These are phyloP conservation scores for Elasticomyces elasticus DNA, from an alignment of 495 filamentous ascomycete species.

Conservation along the genomic window DNA sequence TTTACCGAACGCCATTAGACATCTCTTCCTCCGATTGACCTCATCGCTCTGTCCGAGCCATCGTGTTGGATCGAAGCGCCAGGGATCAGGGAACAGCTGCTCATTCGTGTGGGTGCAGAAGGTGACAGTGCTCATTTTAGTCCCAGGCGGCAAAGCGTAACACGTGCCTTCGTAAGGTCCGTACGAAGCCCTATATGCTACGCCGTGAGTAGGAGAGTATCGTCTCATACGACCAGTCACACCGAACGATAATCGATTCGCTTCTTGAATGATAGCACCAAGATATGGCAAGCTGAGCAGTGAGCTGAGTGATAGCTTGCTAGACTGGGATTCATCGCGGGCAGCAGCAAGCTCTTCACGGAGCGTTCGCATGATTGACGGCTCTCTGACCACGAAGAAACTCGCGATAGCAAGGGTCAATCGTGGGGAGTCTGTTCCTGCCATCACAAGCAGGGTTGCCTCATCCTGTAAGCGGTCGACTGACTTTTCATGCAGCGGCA, in stretches of 20 bases:
- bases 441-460: slow-evolving; percentile 18
- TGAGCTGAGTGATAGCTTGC: slow-evolving; percentile 17
- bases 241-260: slow-evolving; percentile 33
- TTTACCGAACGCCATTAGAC: slow-evolving; percentile 24
- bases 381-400: slow-evolving; percentile 18
- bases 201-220: slow-evolving; percentile 2
- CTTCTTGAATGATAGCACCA: slow-evolving; percentile 39
- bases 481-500: slow-evolving; percentile 20
- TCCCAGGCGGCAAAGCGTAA: slow-evolving; percentile 8
- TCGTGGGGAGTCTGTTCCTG: slow-evolving; percentile 17
- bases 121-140: slow-evolving; percentile 9
- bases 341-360: slow-evolving; percentile 13
- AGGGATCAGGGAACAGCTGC: slow-evolving; percentile 12
- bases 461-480: slow-evolving; percentile 18
- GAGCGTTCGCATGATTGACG: slow-evolving; percentile 5
- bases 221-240: slow-evolving; percentile 7
- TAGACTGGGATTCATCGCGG: neutral
- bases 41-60: slow-evolving; percentile 11
- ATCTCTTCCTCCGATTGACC: slow-evolving; percentile 1
- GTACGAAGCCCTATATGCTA: slow-evolving; percentile 1
- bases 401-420: slow-evolving; percentile 10
- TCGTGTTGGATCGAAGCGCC: slow-evolving; percentile 7
- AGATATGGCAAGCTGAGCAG: slow-evolving; percentile 45
- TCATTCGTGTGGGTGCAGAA: slow-evolving; percentile 13
- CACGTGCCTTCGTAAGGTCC: neutral